These are phyloP conservation scores for Suhomyces coccinellae DNA, from an alignment of 1,139 yeast species.

Conservation along the genomic window DNA sequence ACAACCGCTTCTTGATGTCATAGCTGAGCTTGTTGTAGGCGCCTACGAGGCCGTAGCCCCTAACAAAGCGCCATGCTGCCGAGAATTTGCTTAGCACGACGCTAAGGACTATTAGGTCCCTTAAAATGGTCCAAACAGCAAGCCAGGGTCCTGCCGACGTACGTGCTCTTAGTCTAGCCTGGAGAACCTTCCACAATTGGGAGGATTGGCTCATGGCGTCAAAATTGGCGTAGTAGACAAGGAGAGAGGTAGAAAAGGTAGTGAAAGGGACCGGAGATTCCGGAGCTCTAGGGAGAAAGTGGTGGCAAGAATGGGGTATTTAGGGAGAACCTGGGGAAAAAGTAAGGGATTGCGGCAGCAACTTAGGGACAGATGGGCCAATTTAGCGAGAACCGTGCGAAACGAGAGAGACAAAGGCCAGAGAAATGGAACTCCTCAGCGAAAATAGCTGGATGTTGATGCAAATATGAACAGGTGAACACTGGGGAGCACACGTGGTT, in stretches of 20 bases:
- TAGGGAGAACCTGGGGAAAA: too few relatives aligned
- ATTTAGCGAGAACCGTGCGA: not conserved
- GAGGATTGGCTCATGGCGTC: not conserved
- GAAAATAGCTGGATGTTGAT: not conserved
- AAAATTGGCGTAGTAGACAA: too few relatives aligned
- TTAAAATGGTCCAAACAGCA: conserved; percentile 14
- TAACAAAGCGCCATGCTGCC: conserved; percentile 15
- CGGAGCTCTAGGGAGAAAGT: not conserved
- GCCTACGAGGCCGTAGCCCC: conserved; percentile 44
- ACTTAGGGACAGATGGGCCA: too few relatives aligned
- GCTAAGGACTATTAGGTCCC: conserved; percentile 30
- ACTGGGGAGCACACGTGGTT: too few relatives aligned
- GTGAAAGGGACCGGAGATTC: not conserved
- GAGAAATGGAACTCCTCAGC: not conserved
- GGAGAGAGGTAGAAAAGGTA: too few relatives aligned
- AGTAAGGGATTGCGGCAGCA: too few relatives aligned
- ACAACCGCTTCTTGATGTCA: conserved; percentile 22
- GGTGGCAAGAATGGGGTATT: too few relatives aligned
- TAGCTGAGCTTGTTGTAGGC: conserved; percentile 19
- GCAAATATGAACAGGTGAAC: too few relatives aligned
- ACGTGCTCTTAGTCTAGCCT: not conserved
- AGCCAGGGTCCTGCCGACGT: not conserved
- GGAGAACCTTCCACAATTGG: not conserved
- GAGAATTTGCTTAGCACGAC: conserved; percentile 18
- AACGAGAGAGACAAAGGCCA: not conserved